Base-by-base conservation (phyloP, 2,329 filamentous ascomycete genomes). In the Fusarium metavorans region DNA sequence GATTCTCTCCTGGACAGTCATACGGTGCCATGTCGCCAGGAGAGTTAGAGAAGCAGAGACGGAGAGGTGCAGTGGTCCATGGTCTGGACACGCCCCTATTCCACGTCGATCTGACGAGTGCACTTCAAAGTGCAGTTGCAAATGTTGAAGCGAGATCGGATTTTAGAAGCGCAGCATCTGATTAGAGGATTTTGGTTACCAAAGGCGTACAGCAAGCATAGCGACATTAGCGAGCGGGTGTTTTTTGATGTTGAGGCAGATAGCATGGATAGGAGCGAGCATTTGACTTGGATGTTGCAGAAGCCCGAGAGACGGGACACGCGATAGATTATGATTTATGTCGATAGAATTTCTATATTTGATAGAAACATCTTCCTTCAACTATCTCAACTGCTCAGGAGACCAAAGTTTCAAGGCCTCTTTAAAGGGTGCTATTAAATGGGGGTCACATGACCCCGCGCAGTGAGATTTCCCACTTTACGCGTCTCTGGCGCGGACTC, bases 41-140 rank as follows among this genome's bases (percentile, higher is more conserved):
- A 34, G 76, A 76, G 27, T 45, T 74, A 13, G 86, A 86, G 71
- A 85, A 79, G 63, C 71, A 79, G 37, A 85, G 82, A 65, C 87
- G 87, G 78, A 88, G 86, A 76, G 88, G 81, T 32, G 92, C 93
- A 2, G 88, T 94, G 6, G 92, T 98, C 18, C 93, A 95, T 75
- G 94, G 96, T n/a, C 85, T 97, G 72, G 97, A 97, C 82, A 87
- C 94, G 76, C 96, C 97, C 6, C 89, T 98, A 76, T 98, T 99
- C 89, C 97, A 99, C 81, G 90, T 98, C 63, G 97, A 98, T 82
- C 84, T 98, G 61, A 97, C 94, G 5, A 95, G 92, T 79, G 97
- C 97, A 8, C 84, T 98, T 76, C 94, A 98, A 83, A 95, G 92
- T 77, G 96, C 95, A 4, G 90, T 98, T 77, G 91, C 92, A 34